Evolutionary conservation across 805 yeast genomes (phyloP).

Genomic region (Blastobotrys chiropterorum): DNA sequence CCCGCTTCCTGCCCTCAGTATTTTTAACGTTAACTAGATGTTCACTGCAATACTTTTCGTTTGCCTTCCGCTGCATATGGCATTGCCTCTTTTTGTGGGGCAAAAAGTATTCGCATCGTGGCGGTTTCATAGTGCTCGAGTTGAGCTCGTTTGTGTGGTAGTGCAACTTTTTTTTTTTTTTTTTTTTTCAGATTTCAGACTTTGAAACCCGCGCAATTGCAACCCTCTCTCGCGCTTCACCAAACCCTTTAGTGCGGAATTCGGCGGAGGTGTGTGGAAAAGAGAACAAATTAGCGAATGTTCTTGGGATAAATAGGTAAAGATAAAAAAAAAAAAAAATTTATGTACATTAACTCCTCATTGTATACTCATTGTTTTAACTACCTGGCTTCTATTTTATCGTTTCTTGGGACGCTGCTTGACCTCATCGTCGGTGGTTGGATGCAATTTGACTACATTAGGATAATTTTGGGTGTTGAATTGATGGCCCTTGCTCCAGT

Average conservation of each 20-base stretch:
- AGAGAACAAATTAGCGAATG: too few relatives aligned
- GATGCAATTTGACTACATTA: constrained; percentile 72
- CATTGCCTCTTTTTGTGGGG: constrained; percentile 47
- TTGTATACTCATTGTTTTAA: neutral
- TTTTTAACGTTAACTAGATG: constrained; percentile 36
- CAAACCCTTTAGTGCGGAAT: neutral
- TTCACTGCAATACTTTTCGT: constrained; percentile 53
- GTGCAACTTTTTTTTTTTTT: too few relatives aligned
- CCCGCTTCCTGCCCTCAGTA: constrained; percentile 36
- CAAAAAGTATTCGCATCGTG: constrained; percentile 19
- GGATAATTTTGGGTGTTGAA: constrained; percentile 72
- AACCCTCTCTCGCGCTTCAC: neutral
- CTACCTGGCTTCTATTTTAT: neutral
- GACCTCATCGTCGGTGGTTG: constrained; percentile 79
- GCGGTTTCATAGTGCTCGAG: too few relatives aligned
- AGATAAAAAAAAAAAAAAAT: too few relatives aligned
- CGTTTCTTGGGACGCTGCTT: constrained; percentile 32
- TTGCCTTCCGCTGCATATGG: constrained; percentile 51
- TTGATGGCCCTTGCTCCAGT: constrained; percentile 83
- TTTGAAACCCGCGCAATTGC: too few relatives aligned
- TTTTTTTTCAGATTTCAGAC: neutral
- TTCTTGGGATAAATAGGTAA: too few relatives aligned
- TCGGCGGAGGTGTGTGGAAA: too few relatives aligned
- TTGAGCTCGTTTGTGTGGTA: too few relatives aligned
- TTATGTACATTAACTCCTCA: neutral